These are phyloP conservation scores for Pleurotus eryngii DNA, from an alignment of 768 basidiomycete species.

Conservation along the genomic window DNA sequence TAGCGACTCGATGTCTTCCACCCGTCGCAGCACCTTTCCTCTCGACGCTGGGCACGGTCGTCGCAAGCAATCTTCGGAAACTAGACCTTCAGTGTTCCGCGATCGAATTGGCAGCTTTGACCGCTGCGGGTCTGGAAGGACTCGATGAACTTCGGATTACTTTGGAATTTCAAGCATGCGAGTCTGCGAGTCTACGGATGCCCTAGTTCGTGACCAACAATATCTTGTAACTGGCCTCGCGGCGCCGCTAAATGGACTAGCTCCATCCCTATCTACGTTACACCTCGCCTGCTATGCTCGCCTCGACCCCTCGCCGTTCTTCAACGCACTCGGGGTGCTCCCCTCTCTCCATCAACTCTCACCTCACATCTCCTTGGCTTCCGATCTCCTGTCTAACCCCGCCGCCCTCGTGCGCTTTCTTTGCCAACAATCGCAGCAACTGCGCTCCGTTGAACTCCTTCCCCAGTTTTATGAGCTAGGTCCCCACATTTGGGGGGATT, in stretches of 20 bases:
- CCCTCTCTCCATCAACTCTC: conserved; percentile 22
- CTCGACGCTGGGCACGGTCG: neutral
- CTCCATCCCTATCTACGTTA: conserved; percentile 21
- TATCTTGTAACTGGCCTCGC: too few species aligned
- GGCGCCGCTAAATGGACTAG: too few species aligned
- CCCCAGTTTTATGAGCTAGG: neutral
- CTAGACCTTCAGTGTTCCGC: too few species aligned
- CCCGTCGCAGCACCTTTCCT: neutral
- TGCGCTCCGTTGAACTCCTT: neutral
- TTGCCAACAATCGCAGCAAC: neutral
- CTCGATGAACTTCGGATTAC: neutral
- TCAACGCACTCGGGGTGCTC: conserved; percentile 24
- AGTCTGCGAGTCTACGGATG: too few species aligned
- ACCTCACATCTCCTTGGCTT: conserved; percentile 18
- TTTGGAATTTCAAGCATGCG: too few species aligned
- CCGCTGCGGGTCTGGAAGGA: neutral
- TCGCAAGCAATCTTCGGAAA: too few species aligned
- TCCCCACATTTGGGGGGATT: neutral
- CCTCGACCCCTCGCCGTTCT: conserved; percentile 30
- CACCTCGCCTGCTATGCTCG: conserved; percentile 28
- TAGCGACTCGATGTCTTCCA: neutral
- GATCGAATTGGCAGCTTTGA: conserved; percentile 2
- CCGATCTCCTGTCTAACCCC: conserved; percentile 20
- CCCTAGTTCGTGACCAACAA: too few species aligned
- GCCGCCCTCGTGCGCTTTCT: conserved; percentile 20